Evolutionary conservation across 2,329 filamentous ascomycete species (phyloP), one percentile per base, ranked within the genome.

Genomic region (Pochonia chlamydosporia): DNA sequence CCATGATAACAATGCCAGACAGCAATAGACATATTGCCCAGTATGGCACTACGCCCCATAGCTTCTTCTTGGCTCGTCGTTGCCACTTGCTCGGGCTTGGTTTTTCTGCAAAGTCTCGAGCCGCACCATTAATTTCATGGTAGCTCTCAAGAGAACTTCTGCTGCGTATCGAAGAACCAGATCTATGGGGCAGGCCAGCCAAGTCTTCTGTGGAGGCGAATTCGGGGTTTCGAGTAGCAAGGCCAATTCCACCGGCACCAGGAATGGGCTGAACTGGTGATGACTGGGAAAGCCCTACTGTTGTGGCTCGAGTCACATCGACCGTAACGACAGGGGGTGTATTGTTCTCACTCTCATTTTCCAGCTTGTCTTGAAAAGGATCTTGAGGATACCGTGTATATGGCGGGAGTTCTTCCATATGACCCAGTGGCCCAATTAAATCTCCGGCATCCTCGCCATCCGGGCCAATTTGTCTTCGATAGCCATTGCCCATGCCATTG

Each of bases 321-420:
- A 3, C 14, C 14, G 41, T 24, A 18, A 10, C 36, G 16, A 4
- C n/a, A 13, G 51, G 28, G 6, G 52, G 9, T 6, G 37, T 35
- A 5, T 42, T 43, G 49, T 43, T 57, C 21, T 58, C 56, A n/a
- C 60, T 54, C 6, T 43, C 26, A 13, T 47, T 39, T 7, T 18
- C 64, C 61, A 16, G 63, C 55, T 42, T 64, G 58, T 64, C 78
- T 61, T 61, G 77, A 65, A 68, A 84, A 1, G 72, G 72, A 48
- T 89, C 85, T 44, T 95, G 87, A 3, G 91, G 89, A 65, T 95
- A 96, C 63, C 89, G 78, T 13, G 89, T 88, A 62, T 97, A 97
- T 1, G 92, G 92, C 11, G 92, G 92, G 16, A 96, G 71, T 63
- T 95, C 89, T 65, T 97, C 92, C 1, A 87, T 85, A 61, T 96